These are phyloP conservation scores for Centrapalus pauciflorus DNA, from an alignment of 129 eudicot genomes.

Conservation along the genomic window DNA sequence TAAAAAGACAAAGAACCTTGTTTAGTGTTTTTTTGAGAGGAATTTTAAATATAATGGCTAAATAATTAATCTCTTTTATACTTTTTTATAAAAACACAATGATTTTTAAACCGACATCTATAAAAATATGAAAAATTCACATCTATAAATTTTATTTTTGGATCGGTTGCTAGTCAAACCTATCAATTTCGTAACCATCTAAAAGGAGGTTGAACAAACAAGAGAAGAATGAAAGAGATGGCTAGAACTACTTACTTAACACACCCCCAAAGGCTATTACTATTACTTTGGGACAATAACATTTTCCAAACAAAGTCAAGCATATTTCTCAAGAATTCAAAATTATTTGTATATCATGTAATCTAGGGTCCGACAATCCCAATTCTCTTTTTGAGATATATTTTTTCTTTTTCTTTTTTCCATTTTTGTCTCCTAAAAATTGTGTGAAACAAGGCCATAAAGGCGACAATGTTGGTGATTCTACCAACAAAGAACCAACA, in stretches of 20 bases:
- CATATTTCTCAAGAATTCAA: constrained; percentile 8
- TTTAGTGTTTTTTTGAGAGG: too few relatives aligned
- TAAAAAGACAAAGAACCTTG: too few relatives aligned
- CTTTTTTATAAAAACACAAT: too few relatives aligned
- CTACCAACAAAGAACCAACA: constrained; percentile 21
- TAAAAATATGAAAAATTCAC: too few relatives aligned
- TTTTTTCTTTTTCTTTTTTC: constrained; percentile 17
- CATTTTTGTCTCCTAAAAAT: constrained; percentile 10
- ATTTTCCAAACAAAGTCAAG: constrained; percentile 23
- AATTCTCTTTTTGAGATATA: neutral
- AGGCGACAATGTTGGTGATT: constrained; percentile 20
- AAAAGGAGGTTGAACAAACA: constrained; percentile 14
- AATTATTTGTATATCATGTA: constrained; percentile 11
- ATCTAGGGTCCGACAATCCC: constrained; percentile 24
- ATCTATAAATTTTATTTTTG: too few relatives aligned
- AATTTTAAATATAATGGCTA: too few relatives aligned
- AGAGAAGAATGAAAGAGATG: constrained; percentile 3
- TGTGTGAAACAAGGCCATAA: constrained; percentile 16
- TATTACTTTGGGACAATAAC: neutral
- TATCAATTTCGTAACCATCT: too few relatives aligned
- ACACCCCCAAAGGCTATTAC: neutral
- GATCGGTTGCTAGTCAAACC: too few relatives aligned
- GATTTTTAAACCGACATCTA: too few relatives aligned
- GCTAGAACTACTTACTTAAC: constrained; percentile 8
- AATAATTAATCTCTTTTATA: too few relatives aligned